These are phyloP conservation scores for Stagonosporopsis vannaccii DNA, from an alignment of 2,329 filamentous ascomycete species.

Conservation along the genomic window DNA sequence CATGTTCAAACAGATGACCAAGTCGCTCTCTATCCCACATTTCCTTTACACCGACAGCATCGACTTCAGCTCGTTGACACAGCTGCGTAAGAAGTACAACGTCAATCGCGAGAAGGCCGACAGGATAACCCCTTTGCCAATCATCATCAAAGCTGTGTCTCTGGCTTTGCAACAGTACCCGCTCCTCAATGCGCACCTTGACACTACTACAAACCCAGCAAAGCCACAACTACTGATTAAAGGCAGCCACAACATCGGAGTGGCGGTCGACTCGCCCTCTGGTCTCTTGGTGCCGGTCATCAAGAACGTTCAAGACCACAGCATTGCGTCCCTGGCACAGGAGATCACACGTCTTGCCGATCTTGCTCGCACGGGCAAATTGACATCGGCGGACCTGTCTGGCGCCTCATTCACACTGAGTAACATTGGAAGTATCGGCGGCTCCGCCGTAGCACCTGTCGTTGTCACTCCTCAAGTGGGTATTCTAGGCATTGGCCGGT, in stretches of 20 bases:
- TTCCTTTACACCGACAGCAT: slow-evolving; percentile 94
- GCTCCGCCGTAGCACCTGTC: slow-evolving; percentile 88
- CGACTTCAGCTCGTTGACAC: slow-evolving; percentile 77
- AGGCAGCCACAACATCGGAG: slow-evolving; percentile 88
- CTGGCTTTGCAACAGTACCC: slow-evolving; percentile 82
- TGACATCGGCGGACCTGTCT: slow-evolving; percentile 76
- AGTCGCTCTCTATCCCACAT: slow-evolving; percentile 88
- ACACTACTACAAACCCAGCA: slow-evolving; percentile 62
- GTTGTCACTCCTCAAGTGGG: slow-evolving; percentile 91
- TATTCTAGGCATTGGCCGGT: slow-evolving; percentile 86
- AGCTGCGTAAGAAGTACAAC: slow-evolving; percentile 79
- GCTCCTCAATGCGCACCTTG: slow-evolving; percentile 85
- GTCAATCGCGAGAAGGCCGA: slow-evolving; percentile 44
- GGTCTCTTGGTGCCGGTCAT: slow-evolving; percentile 93
- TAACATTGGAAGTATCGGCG: slow-evolving; percentile 95
- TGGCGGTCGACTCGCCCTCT: slow-evolving; percentile 91
- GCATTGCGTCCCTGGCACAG: slow-evolving; percentile 77
- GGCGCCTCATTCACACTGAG: slow-evolving; percentile 95
- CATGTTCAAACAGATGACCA: slow-evolving; percentile 99
- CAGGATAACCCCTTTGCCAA: slow-evolving; percentile 86
- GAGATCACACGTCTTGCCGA: slow-evolving; percentile 78
- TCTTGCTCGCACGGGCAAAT: slow-evolving; percentile 76
- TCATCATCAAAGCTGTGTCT: slow-evolving; percentile 95
- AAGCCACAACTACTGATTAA: slow-evolving; percentile 82
- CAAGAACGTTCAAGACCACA: slow-evolving; percentile 79